Evolutionary conservation across 352 stramenopile genomes (phyloP).

Genomic region (Phytophthora capsici): DNA sequence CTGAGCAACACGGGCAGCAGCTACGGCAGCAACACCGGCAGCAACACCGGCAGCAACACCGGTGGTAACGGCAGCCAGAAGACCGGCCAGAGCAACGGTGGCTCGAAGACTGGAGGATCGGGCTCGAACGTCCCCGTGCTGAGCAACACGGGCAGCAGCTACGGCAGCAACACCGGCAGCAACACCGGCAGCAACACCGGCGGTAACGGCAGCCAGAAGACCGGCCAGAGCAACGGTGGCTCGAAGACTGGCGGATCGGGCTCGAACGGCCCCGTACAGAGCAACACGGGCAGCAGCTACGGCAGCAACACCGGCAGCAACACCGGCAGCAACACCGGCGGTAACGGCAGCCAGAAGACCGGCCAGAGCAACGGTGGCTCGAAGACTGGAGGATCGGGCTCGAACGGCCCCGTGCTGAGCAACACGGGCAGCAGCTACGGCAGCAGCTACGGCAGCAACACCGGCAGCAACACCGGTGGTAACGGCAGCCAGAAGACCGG

Average conservation of each 20-base stretch:
- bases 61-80: no score
- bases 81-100: no score
- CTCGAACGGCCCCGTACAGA: neutral
- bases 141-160: neutral
- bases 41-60: neutral
- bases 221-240: no score
- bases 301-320: neutral
- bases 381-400: no score
- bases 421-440: neutral
- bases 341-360: neutral
- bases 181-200: neutral
- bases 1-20: neutral
- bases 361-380: neutral
- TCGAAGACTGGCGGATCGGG: no score
- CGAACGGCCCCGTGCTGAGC: neutral
- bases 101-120: no score
- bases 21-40: neutral
- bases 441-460: neutral
- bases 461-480: no score
- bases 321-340: neutral
- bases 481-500: neutral
- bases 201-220: neutral
- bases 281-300: neutral
- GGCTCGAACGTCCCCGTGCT: no score
- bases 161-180: neutral